A percentile compares a stretch with the other conserved stretches of the same genome.
These are phyloP conservation scores for Diaporthe citrichinensis DNA, from an alignment of 2,329 filamentous ascomycete genomes.

Conservation along the genomic window DNA sequence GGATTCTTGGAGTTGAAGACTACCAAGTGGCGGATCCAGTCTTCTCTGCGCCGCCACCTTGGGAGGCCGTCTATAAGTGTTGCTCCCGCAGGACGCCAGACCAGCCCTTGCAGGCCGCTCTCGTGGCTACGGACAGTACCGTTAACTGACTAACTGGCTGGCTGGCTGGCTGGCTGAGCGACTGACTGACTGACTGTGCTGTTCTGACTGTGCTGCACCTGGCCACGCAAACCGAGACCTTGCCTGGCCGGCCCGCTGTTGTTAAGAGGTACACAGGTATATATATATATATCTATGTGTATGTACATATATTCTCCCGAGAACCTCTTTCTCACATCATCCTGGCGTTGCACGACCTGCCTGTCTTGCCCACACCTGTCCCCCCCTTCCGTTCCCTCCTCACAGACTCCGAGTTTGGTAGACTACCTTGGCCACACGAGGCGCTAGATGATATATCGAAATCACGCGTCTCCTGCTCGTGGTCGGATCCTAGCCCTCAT, in stretches of 20 bases:
- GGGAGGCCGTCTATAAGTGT: slow-evolving; percentile 26
- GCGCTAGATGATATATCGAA: slow-evolving; percentile 39
- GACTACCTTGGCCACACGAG: slow-evolving; percentile 9
- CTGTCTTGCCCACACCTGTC: not conserved
- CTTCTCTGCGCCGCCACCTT: slow-evolving; percentile 9
- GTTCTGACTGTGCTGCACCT: not conserved
- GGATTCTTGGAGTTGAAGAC: not conserved
- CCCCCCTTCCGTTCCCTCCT: not conserved
- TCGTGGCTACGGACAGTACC: not conserved
- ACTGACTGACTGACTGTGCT: slow-evolving; percentile 1
- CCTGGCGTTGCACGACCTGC: slow-evolving; percentile 23
- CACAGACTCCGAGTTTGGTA: slow-evolving; percentile 2
- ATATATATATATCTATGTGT: not conserved
- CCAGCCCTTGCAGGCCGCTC: slow-evolving; percentile 7
- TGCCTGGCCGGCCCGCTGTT: slow-evolving; percentile 2
- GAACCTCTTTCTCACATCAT: slow-evolving; percentile 28
- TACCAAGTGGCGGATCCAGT: slow-evolving; percentile 7
- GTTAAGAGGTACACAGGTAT: not conserved
- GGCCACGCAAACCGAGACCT: slow-evolving; percentile 12
- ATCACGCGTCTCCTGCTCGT: slow-evolving; percentile 22
- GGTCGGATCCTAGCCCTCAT: slow-evolving; percentile 23
- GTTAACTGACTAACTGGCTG: not conserved
- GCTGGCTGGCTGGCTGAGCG: not conserved
- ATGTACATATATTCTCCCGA: slow-evolving; percentile 6
- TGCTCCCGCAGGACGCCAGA: slow-evolving; percentile 18